phyloP scores from a whole-genome alignment of 2,329 filamentous ascomycete species.

The Tolypocladium tropicale region DNA sequence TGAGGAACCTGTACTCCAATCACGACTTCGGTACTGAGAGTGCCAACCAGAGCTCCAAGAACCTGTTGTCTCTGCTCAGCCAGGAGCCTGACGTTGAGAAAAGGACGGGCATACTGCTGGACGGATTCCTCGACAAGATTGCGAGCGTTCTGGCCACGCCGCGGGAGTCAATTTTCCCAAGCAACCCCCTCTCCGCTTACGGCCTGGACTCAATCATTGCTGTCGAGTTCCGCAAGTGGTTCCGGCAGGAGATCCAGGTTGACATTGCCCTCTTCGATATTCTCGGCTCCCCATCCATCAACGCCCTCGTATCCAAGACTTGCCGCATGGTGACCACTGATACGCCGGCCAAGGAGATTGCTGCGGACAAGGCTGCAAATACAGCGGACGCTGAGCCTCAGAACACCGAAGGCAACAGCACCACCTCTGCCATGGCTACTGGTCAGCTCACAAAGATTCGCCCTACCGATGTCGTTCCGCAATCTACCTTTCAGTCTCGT shows the following conservation, averaged over 20 bases:
- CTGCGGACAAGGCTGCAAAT: not conserved
- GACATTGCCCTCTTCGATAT: not conserved
- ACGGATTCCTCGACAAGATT: not conserved
- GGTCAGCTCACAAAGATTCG: not conserved
- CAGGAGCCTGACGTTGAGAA: not conserved
- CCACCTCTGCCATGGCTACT: not conserved
- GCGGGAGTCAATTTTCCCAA: not conserved
- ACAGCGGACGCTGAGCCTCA: not conserved
- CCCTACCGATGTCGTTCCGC: not conserved
- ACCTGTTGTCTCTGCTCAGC: not conserved
- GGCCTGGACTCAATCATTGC: not conserved
- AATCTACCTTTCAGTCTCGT: not conserved
- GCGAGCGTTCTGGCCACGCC: not conserved
- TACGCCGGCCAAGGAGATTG: not conserved
- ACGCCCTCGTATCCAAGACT: not conserved
- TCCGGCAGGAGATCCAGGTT: not conserved
- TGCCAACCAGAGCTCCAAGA: not conserved
- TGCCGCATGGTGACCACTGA: not conserved
- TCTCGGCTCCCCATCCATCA: not conserved
- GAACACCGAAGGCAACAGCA: not conserved
- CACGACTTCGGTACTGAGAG: not conserved
- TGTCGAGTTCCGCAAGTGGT: not conserved
- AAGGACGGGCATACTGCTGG: not conserved
- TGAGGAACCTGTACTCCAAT: not conserved
- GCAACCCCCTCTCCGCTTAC: not conserved